Conservation (phyloP, 202 grass and related monocot genomes). For the Schoenoplectus triqueter region DNA sequence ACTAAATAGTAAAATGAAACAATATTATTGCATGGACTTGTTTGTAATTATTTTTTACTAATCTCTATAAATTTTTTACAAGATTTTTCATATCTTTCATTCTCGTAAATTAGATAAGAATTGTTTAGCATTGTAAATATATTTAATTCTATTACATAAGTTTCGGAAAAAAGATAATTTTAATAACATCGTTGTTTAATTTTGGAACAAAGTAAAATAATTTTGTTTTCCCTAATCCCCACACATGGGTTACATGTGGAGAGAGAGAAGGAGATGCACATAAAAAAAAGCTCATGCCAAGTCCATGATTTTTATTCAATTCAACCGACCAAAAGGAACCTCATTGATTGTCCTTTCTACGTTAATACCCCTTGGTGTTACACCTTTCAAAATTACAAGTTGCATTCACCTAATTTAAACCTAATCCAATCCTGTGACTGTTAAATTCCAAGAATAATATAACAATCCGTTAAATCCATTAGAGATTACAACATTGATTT, state of each 20-base stretch:
- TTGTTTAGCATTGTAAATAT: too few relatives aligned
- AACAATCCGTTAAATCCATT: not conserved
- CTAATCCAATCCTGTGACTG: slow-evolving; percentile 13
- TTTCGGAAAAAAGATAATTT: too few relatives aligned
- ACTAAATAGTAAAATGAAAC: too few relatives aligned
- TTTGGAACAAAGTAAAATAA: not conserved
- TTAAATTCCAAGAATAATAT: slow-evolving; percentile 23
- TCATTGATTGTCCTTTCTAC: slow-evolving; percentile 13
- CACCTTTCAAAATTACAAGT: slow-evolving; percentile 24
- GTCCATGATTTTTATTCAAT: slow-evolving; percentile 46
- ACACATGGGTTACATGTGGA: slow-evolving; percentile 44
- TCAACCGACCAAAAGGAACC: slow-evolving; percentile 40
- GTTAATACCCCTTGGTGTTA: not conserved
- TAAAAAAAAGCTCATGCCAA: slow-evolving; percentile 18
- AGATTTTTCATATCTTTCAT: too few relatives aligned
- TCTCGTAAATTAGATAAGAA: too few relatives aligned
- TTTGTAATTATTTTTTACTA: too few relatives aligned
- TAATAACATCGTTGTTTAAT: too few relatives aligned
- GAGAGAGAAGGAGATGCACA: slow-evolving; percentile 29
- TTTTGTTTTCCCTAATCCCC: not conserved
- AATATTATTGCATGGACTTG: too few relatives aligned
- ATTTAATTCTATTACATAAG: too few relatives aligned
- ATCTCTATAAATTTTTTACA: too few relatives aligned
- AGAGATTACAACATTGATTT: slow-evolving; percentile 2
- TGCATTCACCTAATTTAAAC: slow-evolving; percentile 18